Base-by-base conservation (phyloP, 1,139 yeast genomes). In the Geotrichum phurueaensis region DNA sequence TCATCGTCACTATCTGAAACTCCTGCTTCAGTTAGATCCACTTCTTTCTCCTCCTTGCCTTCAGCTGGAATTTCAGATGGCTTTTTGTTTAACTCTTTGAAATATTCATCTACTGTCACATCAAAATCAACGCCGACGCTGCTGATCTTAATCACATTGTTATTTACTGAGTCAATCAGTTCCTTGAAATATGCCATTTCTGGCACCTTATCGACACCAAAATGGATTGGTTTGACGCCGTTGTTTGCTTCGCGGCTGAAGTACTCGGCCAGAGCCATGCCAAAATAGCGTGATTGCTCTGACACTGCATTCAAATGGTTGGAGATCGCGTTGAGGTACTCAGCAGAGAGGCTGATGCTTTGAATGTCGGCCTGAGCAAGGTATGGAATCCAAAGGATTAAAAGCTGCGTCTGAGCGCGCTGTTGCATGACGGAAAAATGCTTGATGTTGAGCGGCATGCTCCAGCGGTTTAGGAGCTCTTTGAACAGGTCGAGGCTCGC, bases 281-380 rank as follows among this genome's bases (percentile, higher is more conserved):
- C 86, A 56, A 81, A 71, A 1, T 73, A 64, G 57, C 82, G 76
- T 2, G 80, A 77, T 43, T 71, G 69, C 45, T 74, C 71, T 0
- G 84, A 79, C 56, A 73, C 72, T 0, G 85, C 78, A 56, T 72
- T 73, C n/a, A 83, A 73, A 33, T 83, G 70, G 59, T 74, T 76
- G 0, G 84, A 77, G 18, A 83, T 71, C 0, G 80, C 78, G 25
- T 75, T 71, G 18, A 82, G 68, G 63, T 79, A 82, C 0, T 62
- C 65, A 2, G 72, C 62, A 31, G 75, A 70, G 13, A 66, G 67
- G 53, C 76, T 64, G 23, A 79, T 61, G 1, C 51, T 61, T 10
- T 65, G 60, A 0, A 73, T 55, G 52, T 68, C 68, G 0, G 66
- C 50, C 12, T 68, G 65, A 7, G 68, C 60, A 3, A 72, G 65